phyloP scores from a whole-genome alignment of 345 rosid species.

The Arabis hirsuta region DNA sequence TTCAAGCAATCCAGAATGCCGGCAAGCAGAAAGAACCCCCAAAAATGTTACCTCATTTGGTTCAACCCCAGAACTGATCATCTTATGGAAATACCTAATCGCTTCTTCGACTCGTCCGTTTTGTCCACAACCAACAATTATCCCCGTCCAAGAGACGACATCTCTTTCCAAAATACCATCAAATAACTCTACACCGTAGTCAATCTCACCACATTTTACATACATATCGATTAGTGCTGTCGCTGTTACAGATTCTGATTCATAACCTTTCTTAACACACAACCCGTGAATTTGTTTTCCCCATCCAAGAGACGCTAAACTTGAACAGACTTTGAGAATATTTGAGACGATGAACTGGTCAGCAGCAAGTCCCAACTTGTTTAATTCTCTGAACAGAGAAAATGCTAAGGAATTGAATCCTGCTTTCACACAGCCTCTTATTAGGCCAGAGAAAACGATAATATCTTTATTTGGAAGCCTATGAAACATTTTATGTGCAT shows the following conservation, averaged over 20 bases:
- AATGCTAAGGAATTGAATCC: conserved; percentile 51
- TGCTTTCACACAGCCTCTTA: conserved; percentile 57
- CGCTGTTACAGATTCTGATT: conserved; percentile 51
- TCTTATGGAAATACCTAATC: conserved; percentile 52
- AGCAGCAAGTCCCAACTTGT: conserved; percentile 43
- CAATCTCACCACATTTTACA: conserved; percentile 73
- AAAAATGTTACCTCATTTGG: conserved; percentile 77
- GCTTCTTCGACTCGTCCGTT: conserved; percentile 70
- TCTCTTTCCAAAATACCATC: conserved; percentile 51
- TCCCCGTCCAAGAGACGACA: conserved; percentile 71
- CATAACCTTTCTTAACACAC: conserved; percentile 61
- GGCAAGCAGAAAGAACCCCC: conserved; percentile 72
- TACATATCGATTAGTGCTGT: conserved; percentile 67
- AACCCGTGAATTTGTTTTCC: conserved; percentile 70
- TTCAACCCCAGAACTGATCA: conserved; percentile 53
- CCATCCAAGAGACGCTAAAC: conserved; percentile 55
- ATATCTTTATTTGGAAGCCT: conserved; percentile 63
- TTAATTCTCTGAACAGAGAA: conserved; percentile 57
- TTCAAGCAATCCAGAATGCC: conserved; percentile 68
- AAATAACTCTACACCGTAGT: conserved; percentile 55
- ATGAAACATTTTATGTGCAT: conserved; percentile 50
- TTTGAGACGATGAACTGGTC: conserved; percentile 62
- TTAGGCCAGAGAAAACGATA: conserved; percentile 67
- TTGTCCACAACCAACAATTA: conserved; percentile 74
- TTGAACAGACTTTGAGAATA: conserved; percentile 65